Conservation (phyloP, 1,284 basidiomycete species). For the Sanghuangporus sanghuang region DNA sequence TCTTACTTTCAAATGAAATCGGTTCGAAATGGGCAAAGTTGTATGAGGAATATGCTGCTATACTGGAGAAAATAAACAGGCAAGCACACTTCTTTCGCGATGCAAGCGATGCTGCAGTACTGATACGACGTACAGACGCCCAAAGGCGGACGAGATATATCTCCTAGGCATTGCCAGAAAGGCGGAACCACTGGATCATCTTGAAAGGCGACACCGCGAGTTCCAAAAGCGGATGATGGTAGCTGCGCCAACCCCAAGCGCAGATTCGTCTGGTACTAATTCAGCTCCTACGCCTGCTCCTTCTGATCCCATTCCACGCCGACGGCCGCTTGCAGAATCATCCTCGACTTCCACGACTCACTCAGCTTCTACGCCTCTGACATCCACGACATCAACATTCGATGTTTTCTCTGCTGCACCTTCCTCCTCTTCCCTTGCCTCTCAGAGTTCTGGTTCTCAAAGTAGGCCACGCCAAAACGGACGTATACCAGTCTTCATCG, state of each 20-base stretch:
- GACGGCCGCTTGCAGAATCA: constrained; percentile 17
- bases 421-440: constrained; percentile 12
- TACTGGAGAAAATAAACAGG: constrained; percentile 72
- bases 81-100: constrained; percentile 30
- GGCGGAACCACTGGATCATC: constrained; percentile 69
- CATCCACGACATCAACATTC: constrained; percentile 25
- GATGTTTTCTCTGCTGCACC: constrained; percentile 10
- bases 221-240: constrained; percentile 82
- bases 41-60: constrained; percentile 88
- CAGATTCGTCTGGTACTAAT: constrained; percentile 24
- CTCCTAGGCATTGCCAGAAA: constrained; percentile 79
- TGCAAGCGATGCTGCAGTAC: not conserved
- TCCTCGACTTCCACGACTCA: constrained; percentile 23
- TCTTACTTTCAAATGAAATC: constrained; percentile 85
- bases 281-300: constrained; percentile 26
- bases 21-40: constrained; percentile 77
- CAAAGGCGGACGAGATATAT: constrained; percentile 86
- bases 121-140: constrained; percentile 45
- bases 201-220: constrained; percentile 70
- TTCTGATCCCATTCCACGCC: constrained; percentile 13
- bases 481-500: constrained; percentile 65
- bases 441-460: constrained; percentile 22
- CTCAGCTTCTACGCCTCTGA: constrained; percentile 24
- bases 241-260: constrained; percentile 32
- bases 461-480: constrained; percentile 40